A percentile compares a stretch with the other conserved stretches of the same genome.
Evolutionary conservation across 1,139 yeast species (phyloP).

Genomic region (Maudiozyma humilis): DNA sequence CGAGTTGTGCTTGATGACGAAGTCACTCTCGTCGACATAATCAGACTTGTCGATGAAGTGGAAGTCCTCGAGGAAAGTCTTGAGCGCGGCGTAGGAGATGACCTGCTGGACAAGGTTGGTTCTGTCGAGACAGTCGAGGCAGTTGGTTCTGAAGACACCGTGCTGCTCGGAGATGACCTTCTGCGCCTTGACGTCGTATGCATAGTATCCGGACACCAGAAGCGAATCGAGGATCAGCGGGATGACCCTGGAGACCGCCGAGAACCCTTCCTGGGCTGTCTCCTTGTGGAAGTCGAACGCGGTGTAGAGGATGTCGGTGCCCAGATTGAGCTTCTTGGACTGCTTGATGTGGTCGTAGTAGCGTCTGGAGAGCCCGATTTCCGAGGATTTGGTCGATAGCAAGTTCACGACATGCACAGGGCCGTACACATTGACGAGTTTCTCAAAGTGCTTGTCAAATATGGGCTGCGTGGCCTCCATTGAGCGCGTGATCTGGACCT

Average conservation of each 20-base stretch:
- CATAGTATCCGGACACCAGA: conserved; percentile 72
- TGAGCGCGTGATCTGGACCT: conserved; percentile 84
- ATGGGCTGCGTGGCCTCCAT: conserved; percentile 89
- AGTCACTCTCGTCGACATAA: conserved; percentile 35
- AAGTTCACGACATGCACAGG: conserved; percentile 81
- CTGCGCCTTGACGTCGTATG: conserved; percentile 46
- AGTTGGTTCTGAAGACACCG: conserved; percentile 88
- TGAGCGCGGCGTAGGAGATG: conserved; percentile 61
- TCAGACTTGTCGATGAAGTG: conserved; percentile 30
- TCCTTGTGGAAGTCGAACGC: conserved; percentile 93
- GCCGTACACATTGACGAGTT: conserved; percentile 67
- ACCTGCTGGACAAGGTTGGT: conserved; percentile 91
- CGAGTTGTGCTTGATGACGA: conserved; percentile 61
- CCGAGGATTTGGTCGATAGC: conserved; percentile 71
- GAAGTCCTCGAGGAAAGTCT: conserved; percentile 52
- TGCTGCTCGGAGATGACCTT: conserved; percentile 61
- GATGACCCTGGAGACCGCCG: conserved; percentile 67
- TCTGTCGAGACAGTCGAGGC: conserved; percentile 90
- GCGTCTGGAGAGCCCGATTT: conserved; percentile 61
- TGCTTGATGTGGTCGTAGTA: conserved; percentile 47
- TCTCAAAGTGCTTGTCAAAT: conserved; percentile 71
- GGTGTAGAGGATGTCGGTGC: conserved; percentile 51
- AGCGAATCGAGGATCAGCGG: conserved; percentile 58
- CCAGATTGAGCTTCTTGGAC: conserved; percentile 32
- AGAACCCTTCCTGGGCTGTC: conserved; percentile 81